phyloP scores from a whole-genome alignment of 2,329 filamentous ascomycete species.

The Phymatotrichopsis omnivora region DNA sequence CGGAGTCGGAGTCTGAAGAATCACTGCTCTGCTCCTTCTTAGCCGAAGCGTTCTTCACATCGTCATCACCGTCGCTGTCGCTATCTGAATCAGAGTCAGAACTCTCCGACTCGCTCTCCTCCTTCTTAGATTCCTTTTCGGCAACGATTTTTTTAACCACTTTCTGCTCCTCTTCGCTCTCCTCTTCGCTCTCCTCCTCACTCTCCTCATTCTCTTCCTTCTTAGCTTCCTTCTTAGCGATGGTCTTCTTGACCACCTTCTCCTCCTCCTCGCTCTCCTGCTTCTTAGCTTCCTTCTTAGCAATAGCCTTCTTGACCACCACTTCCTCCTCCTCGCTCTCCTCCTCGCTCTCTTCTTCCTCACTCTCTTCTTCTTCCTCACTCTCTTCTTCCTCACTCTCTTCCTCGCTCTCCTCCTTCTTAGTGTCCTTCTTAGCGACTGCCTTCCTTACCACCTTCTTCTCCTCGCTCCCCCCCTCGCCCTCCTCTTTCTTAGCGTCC shows the following conservation, averaged over 20 bases:
- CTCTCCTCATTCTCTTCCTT: constrained; percentile 34
- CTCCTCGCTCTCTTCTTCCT: constrained; percentile 15
- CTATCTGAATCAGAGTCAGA: constrained; percentile 32
- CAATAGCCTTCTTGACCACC: constrained; percentile 2
- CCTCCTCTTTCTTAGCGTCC: constrained; percentile 17
- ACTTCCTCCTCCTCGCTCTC: constrained; percentile 11
- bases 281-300: constrained; percentile 18
- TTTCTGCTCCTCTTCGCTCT: no score
- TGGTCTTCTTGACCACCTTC: constrained; percentile 28
- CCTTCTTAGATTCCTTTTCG: constrained; percentile 39
- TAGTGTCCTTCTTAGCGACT: constrained; percentile 10
- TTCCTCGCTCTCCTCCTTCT: constrained; percentile 14
- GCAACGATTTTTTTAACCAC: constrained; percentile 8
- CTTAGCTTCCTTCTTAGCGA: constrained; percentile 29
- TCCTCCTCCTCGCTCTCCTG: neutral
- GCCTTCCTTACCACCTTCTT: constrained; percentile 5
- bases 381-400: constrained; percentile 13
- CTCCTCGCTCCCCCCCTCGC: constrained; percentile 31
- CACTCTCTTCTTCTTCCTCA: constrained; percentile 9
- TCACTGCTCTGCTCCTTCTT: constrained; percentile 20
- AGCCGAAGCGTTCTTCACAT: constrained; percentile 13
- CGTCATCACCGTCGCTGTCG: constrained; percentile 32
- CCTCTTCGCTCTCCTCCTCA: constrained; percentile 31
- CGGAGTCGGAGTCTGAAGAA: constrained; percentile 37
- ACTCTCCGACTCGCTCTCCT: constrained; percentile 38